Base-by-base conservation (phyloP, 129 eudicot genomes). In the Lactuca saligna region DNA sequence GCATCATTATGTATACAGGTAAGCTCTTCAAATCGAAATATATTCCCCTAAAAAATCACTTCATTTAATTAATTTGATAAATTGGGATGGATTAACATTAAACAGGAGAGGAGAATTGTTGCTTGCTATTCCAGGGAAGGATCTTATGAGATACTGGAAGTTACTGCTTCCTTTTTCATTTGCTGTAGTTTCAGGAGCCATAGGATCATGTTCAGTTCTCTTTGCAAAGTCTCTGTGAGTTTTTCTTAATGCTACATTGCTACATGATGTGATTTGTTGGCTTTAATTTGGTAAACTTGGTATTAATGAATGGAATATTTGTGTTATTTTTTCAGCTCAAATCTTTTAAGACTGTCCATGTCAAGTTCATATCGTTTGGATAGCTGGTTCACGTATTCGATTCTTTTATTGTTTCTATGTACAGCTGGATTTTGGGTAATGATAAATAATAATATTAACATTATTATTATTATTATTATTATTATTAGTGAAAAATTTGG, bases 361-460 rank as follows among this genome's bases (percentile, higher is more conserved):
- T 89, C 97, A 41, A 89, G 95, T 74, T 81, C 64, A 41, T 93
- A 93, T 82, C 81, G 78, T 41, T 72, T 89, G 83, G 97, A 93
- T 82, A 87, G 90, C 79, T 93, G 99, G 99, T 93, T 93, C 85
- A 93, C 95, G 5, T 93, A 83, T 76, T 93, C 92, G 37, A 89
- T 89, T 87, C 88, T 93, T 76, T 76, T 93, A 62, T 68, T 89
- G 70, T 93, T 93, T 78, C 96, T 93, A 44, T 86, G 92, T 75
- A 89, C 99, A 34, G 97, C 99, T 72, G 99, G 97, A 66, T 93
- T 93, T 75, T 93, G 97, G 99, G 99, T 93, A 87, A 89, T 56
- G 32, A 29, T 58, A 38, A 49, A 16, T 41, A 16, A 29, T 42
- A 17, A 34, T 59, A 56, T 69, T 37, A 12, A n/a, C 9, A 11